Evolutionary conservation across 768 basidiomycete genomes (phyloP).

Genomic region (Rhizopogon vulgaris): DNA sequence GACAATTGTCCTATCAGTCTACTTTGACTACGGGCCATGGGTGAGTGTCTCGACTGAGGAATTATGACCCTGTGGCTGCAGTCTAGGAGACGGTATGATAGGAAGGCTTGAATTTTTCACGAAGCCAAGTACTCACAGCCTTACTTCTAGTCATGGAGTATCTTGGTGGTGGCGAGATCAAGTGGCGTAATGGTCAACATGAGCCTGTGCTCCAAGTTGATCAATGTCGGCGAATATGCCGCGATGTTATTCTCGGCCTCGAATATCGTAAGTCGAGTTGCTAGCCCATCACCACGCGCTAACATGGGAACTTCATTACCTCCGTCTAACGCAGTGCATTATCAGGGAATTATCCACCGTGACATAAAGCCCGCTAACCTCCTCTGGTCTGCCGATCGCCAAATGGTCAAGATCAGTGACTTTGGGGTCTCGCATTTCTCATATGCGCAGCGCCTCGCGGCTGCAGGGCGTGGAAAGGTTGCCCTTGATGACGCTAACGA

Average conservation of each 20-base stretch:
- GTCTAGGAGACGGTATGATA: constrained; percentile 26
- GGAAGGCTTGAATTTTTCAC: constrained; percentile 11
- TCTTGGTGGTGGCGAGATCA: constrained; percentile 90
- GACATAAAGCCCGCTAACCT: constrained; percentile 99
- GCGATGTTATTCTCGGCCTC: constrained; percentile 90
- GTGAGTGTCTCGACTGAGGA: constrained; percentile 24
- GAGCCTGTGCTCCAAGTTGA: constrained; percentile 75
- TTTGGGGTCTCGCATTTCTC: constrained; percentile 98
- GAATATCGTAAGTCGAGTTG: constrained; percentile 76
- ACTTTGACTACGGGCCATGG: constrained; percentile 19
- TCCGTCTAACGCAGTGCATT: constrained; percentile 62
- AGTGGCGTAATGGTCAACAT: constrained; percentile 66
- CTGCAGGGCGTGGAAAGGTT: constrained; percentile 39
- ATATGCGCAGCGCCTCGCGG: constrained; percentile 74
- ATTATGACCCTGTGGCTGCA: constrained; percentile 27
- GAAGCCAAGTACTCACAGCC: constrained; percentile 15
- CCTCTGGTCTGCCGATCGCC: constrained; percentile 81
- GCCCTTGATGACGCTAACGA: constrained; percentile 44
- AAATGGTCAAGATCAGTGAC: constrained; percentile 93
- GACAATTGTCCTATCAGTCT: constrained; percentile 14
- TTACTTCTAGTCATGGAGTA: constrained; percentile 81
- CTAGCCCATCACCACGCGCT: neutral
- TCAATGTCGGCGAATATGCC: constrained; percentile 81
- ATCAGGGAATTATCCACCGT: constrained; percentile 97
- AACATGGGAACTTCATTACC: neutral